Evolutionary conservation across 805 yeast species (phyloP), one percentile per base, ranked within the genome.

Genomic region (Wickerhamiella spandovensis): DNA sequence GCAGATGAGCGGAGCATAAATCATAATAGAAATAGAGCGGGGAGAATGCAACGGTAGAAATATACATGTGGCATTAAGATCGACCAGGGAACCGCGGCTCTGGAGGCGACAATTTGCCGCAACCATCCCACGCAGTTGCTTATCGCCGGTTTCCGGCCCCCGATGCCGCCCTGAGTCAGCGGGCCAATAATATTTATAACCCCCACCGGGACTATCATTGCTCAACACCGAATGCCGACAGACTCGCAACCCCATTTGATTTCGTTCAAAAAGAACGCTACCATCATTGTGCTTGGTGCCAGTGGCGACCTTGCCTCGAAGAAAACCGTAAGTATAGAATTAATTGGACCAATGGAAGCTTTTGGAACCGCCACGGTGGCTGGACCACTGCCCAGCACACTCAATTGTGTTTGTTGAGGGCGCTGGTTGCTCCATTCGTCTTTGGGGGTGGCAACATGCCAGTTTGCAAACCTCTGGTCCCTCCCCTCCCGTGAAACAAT

Each of bases 221-320:
- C 39, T 35, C 39, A 35, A 35, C 20, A n/a, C 20, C 20, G 20
- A 15, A 35, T 35, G 39, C 20, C 39, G 39, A 35, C 20, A n/a
- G 39, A 35, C 39, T 35, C 39, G n/a, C 21, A 45, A 12, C 23
- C 25, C 32, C 18, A 22, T 15, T 10, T 35, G 43, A 37, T 35
- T 35, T n/a, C 42, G n/a, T 50, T 50, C 44, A 48, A 50, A 28
- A 43, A 48, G 32, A 35, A 37, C 37, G 48, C 39, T 30, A 53
- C 61, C 30, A 58, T 60, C 48, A 50, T 55, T 18, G 61, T 58
- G n/a, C 54, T 59, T 37, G 63, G 62, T 17, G 63, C 62, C 42
- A 56, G 59, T 39, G 62, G 62, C 18, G 63, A 60, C 41, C 50
- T 58, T 0, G 97, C 63, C 15, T 51, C 60, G 28, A 59, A 59